Evolutionary conservation across 331 rosid genomes (phyloP), one percentile per base, ranked within the genome.

Genomic region (Pyrus hybrid): DNA sequence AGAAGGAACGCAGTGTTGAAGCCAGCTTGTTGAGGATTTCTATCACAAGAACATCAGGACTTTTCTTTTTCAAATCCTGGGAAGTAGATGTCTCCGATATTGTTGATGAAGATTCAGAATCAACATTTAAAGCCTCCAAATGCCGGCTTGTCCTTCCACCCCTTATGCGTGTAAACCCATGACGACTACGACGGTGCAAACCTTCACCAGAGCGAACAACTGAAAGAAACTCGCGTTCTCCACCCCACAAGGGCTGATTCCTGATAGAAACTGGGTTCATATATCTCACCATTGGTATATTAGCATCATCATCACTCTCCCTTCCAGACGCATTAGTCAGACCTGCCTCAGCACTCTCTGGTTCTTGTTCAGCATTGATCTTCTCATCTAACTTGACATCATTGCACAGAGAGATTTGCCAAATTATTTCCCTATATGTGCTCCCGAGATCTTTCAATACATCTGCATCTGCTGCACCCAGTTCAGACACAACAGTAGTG

Each of bases 261-360:
- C 99, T 84, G 62, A 83, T 76, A 70, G 95, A 88, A 76, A 90
- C 89, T 66, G 97, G 97, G 76, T 90, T 94, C 84, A 88, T 90
- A 84, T 90, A 90, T 81, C 99, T 86, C 80, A 95, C 88, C 62
- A 84, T 79, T 53, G 97, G 93, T 73, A 80, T 83, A 85, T 83
- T 91, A 71, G 90, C 85, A 85, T 95, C 99, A 74, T 92, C 97
- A 18, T 92, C 99, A 85, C 97, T 92, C 82, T 95, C 97, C 83
- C 97, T 90, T 86, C 91, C 99, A 70, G 77, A 84, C 45, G 86
- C 73, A 78, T 81, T 86, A 60, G 93, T 82, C 22, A 89, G 81
- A 26, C 92, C 83, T 74, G 78, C 86, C 86, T 92, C 97, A 67
- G 90, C 81, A 82, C 45, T 77, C 82, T 92, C 97, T 45, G 88